Base-by-base conservation (phyloP, 2,329 filamentous ascomycete genomes). In the Lachnellula cervina region DNA sequence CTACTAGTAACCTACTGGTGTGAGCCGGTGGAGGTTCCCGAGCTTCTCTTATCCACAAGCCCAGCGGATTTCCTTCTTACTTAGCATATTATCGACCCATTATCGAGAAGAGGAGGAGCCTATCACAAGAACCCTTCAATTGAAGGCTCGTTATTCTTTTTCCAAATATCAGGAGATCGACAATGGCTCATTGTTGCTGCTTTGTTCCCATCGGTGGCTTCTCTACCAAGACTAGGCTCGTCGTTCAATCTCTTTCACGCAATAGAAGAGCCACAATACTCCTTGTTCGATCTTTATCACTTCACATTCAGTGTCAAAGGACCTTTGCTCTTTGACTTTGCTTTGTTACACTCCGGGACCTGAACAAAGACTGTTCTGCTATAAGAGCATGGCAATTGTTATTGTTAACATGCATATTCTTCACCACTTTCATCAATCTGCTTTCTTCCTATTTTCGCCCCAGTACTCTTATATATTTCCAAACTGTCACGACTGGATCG, bases 401-500 rank as follows among this genome's bases (percentile, higher is more conserved):
- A 58, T 59, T 60, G 53, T 60, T n/a, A 34, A 16, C 37, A 38
- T 11, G 14, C 9, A 21, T 47, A 42, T 17, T n/a, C 45, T 38
- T 34, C 49, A 21, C 55, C 34, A 42, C 19, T 51, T 45, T 51
- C 19, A 21, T 32, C 16, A 19, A 17, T 51, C 21, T 32, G 16
- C 42, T 46, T n/a, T 49, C 5, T 50, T 54, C 47, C 19, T 40
- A 42, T 11, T 56, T 45, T 46, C 5, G 49, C 28, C 38, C 13
- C 6, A 5, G 16, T 9, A 54, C 25, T 21, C 38, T 34, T 43
- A 23, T 28, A 37, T 35, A 28, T 21, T 47, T 49, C 7, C 34
- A 13, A 17, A 46, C 42, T 11, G 43, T 40, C 56, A 55, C 59
- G 59, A 59, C 59, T 54, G 59, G 59, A 48, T 61, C 59, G 59